Conservation (phyloP, 2,329 filamentous ascomycete genomes). For the Colletotrichum costaricense region DNA sequence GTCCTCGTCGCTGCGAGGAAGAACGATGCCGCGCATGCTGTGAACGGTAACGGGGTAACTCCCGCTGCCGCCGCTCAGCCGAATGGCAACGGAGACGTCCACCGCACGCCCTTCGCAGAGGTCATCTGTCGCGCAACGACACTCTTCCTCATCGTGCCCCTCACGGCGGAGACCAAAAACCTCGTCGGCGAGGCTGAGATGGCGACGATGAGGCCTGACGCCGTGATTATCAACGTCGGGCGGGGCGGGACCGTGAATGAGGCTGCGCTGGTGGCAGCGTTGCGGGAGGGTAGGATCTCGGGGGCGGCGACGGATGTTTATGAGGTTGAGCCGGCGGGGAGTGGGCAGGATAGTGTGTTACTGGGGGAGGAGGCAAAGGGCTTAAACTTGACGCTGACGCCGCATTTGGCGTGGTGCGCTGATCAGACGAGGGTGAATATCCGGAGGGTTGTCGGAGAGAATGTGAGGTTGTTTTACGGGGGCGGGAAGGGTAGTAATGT, state of each 20-base stretch:
- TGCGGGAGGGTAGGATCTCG: slow-evolving; percentile 43
- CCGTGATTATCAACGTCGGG: slow-evolving; percentile 42
- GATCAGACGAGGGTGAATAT: slow-evolving; percentile 36
- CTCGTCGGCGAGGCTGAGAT: slow-evolving; percentile 38
- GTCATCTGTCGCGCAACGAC: slow-evolving; percentile 39
- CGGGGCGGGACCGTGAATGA: slow-evolving; percentile 49
- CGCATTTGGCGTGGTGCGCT: slow-evolving; percentile 42
- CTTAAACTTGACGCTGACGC: slow-evolving; percentile 46
- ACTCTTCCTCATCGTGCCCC: slow-evolving; percentile 41
- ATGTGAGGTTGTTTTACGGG: slow-evolving; percentile 20
- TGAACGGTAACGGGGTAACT: not conserved
- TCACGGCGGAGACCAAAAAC: slow-evolving; percentile 36
- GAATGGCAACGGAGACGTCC: not conserved
- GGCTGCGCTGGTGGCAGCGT: slow-evolving; percentile 45
- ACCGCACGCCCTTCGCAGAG: slow-evolving; percentile 36
- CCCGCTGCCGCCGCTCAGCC: not conserved
- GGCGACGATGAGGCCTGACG: slow-evolving; percentile 38
- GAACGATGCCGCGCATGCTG: not conserved
- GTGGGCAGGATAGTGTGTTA: slow-evolving; percentile 31
- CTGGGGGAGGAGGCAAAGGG: slow-evolving; percentile 30
- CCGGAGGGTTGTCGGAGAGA: slow-evolving; percentile 31
- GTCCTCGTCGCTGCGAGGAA: slow-evolving; percentile 41
- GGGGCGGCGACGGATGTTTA: slow-evolving; percentile 51
- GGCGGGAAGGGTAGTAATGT: slow-evolving; percentile 30
- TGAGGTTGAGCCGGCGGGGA: slow-evolving; percentile 39